A percentile compares a stretch with the other conserved stretches of the same genome.
phyloP scores from a whole-genome alignment of 768 basidiomycete genomes.

The Podaxis sp. region DNA sequence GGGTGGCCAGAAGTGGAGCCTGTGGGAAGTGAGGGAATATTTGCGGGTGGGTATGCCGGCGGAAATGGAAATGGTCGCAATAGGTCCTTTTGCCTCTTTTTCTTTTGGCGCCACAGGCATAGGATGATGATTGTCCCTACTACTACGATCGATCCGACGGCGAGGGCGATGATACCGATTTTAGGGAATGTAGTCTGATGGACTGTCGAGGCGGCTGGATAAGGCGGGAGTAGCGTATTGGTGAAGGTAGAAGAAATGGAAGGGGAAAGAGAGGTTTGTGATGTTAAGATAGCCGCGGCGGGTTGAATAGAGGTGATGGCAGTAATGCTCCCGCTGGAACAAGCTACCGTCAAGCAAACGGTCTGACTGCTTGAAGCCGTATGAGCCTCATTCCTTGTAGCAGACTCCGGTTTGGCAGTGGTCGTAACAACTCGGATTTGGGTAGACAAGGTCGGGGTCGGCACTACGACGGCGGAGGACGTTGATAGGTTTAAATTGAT shows the following conservation, averaged over 20 bases:
- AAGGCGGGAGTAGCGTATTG: not conserved
- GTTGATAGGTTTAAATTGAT: conserved; percentile 2
- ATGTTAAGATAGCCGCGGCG: not conserved
- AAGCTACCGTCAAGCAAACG: not conserved
- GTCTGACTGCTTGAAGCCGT: not conserved
- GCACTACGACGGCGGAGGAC: not conserved
- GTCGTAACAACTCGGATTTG: not conserved
- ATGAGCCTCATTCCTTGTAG: too few species aligned
- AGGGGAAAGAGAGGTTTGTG: not conserved
- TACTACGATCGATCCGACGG: not conserved
- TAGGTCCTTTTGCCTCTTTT: not conserved
- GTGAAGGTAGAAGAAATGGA: not conserved
- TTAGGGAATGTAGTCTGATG: not conserved
- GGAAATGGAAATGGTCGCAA: not conserved
- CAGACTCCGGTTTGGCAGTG: not conserved
- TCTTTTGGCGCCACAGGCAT: not conserved
- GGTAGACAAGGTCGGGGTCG: not conserved
- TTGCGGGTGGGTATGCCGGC: not conserved
- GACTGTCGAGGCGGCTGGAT: not conserved
- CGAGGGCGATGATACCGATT: not conserved
- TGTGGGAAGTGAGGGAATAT: not conserved
- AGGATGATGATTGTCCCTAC: not conserved
- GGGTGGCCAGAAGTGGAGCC: not conserved
- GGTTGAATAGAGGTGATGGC: not conserved
- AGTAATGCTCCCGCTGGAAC: not conserved